Base-by-base conservation (phyloP, 148 eudicot species). In the Amaranthus cruentus region DNA sequence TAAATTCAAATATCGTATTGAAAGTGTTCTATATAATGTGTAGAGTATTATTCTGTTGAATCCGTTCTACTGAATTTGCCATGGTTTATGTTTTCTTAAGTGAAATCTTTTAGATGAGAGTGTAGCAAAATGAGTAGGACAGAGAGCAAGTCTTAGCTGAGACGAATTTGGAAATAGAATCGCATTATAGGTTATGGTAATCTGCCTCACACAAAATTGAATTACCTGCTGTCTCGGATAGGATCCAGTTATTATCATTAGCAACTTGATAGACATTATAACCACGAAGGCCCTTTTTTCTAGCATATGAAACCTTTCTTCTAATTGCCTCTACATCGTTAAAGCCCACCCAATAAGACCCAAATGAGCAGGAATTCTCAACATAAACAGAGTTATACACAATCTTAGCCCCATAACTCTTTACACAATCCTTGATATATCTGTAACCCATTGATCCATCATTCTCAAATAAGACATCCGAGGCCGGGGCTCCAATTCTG, bases 301-400 rank as follows among this genome's bases (percentile, higher is more conserved):
- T 78, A 11, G 81, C 88, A 55, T 84, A 87, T 4, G 83, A 66
- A 75, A 83, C 84, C 82, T 87, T 87, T 55, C 72, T 71, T 70
- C 47, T 76, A 9, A 87, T 77, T 11, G 90, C 84, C 69, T 84
- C 86, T 4, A 84, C 84, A 55, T 81, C 90, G 51, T 87, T 84
- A 76, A 73, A 87, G 14, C 83, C 84, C 5, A 87, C 78, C 87
- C 90, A 87, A 53, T 67, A 71, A 2, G 83, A 74, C 44, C 71
- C 79, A 69, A 69, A 66, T 0, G 72, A 60, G 58, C 79, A 74
- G 55, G 77, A 80, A 43, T 81, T 84, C 62, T 79, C 76, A 1
- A 82, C 87, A 21, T 76, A 84, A 3, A 75, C 77, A 4, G 78
- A 63, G 70, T 82, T 82, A 53, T 73, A 87, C 55, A 66, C 62